Base-by-base conservation (phyloP, 2,329 filamentous ascomycete species). In the Fusarium tuaranense region DNA sequence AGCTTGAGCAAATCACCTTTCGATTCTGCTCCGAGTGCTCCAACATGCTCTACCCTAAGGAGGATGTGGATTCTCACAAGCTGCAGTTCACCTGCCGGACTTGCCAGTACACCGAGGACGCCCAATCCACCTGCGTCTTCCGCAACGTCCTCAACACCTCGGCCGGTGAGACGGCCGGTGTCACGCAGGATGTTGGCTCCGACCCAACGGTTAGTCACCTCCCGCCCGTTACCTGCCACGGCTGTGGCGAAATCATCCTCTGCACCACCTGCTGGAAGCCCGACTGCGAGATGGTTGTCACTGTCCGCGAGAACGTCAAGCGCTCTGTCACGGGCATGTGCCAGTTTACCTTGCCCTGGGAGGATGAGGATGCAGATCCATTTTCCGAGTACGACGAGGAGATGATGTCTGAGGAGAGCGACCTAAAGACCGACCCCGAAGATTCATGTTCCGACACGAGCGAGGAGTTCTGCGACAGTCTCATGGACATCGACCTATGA, bases 11-110 rank as follows among this genome's bases (percentile, higher is more conserved):
- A 84, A 95, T 98, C 84, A 95, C 94, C 58, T 99, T 98, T 85
- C 93, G 94, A 81, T 99, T 99, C 89, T 99, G 97, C 88, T 95
- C 95, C 79, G 97, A 99, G 89, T 99, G 97, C 87, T 98, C 95
- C 79, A 99, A 99, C 88, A 94, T 99, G 90, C 89, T 99, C 65
- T 98, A 98, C 82, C 97, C 97, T 61, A 97, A 97, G 85, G 97
- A 99, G 87, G 95, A 99, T 84, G 92, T 93, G 73, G 88, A 92
- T 71, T 92, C 91, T 72, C 94, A 94, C 86, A 92, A 92, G 80
- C 92, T 99, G 78, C 93, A 98, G 87, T 99, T 97, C 85, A 95
- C 94, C 74, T 99, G 97, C 88, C 94, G 96, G 79, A 98, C 95
- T 67, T 99, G 97, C 87, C 92, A 95, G 81, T 98, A 95, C 86